Evolutionary conservation across 2,329 filamentous ascomycete species (phyloP).

Genomic region (Neopestalotiopsis sp.): DNA sequence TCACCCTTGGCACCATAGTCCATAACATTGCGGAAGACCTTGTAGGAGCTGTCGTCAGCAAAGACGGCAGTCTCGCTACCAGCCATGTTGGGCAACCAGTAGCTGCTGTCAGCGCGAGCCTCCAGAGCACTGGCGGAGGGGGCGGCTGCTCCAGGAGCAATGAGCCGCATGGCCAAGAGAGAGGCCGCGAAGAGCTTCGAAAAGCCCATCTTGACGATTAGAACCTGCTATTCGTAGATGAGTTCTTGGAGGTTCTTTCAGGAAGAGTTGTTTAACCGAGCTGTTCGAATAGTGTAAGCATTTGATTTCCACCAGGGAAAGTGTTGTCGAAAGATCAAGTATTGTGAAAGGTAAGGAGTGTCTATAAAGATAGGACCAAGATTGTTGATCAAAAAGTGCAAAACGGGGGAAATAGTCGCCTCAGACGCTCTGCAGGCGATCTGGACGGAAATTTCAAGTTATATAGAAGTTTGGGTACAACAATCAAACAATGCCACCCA

Average conservation of each 20-base stretch:
- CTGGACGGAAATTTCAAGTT: background rate
- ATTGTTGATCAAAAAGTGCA: constrained; percentile 1
- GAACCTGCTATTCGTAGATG: constrained; percentile 34
- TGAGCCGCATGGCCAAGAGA: constrained; percentile 32
- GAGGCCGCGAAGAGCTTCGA: constrained; percentile 33
- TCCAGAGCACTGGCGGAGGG: constrained; percentile 28
- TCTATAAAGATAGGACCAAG: background rate
- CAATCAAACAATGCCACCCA: constrained; percentile 3
- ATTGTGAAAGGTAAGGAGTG: background rate
- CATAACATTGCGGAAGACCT: constrained; percentile 78
- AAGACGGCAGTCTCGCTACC: constrained; percentile 74
- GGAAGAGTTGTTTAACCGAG: constrained; percentile 12
- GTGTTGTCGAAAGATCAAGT: background rate
- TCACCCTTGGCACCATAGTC: constrained; percentile 76
- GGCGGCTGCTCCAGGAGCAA: constrained; percentile 26
- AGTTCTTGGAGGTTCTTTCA: constrained; percentile 21
- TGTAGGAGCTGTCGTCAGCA: constrained; percentile 62
- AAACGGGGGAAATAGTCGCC: background rate
- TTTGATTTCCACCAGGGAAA: constrained; percentile 14
- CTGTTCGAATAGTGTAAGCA: constrained; percentile 3
- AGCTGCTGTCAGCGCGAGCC: constrained; percentile 49
- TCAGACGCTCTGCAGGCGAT: background rate
- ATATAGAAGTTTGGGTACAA: background rate
- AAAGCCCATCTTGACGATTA: constrained; percentile 37
- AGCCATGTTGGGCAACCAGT: constrained; percentile 75